Evolutionary conservation across 1,284 basidiomycete genomes (phyloP).

Genomic region (Vanrija sp.): DNA sequence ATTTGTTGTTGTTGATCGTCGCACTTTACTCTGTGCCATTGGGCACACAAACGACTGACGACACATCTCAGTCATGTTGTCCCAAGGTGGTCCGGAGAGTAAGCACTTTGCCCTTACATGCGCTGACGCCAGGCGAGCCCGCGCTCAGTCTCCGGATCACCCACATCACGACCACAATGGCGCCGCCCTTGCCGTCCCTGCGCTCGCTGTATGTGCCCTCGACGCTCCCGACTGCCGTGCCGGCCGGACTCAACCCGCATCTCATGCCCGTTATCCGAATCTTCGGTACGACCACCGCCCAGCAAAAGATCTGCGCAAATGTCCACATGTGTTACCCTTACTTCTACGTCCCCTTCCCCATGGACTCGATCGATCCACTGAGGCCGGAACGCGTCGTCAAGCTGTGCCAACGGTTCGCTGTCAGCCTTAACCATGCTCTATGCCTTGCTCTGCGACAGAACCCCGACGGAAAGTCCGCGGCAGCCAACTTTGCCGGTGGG

Average conservation of each 20-base stretch:
- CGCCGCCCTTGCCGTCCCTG: conserved; percentile 35
- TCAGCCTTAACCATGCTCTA: conserved; percentile 46
- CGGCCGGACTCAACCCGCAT: conserved; percentile 51
- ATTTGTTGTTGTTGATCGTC: not conserved
- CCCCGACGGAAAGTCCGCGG: conserved; percentile 24
- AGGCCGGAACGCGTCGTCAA: conserved; percentile 47
- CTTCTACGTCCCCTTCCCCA: conserved; percentile 56
- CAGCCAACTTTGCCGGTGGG: conserved; percentile 32
- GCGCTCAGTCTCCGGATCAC: conserved; percentile 48
- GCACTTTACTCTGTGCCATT: too few species aligned
- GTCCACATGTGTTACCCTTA: conserved; percentile 69
- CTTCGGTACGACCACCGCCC: conserved; percentile 75
- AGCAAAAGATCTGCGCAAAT: conserved; percentile 78
- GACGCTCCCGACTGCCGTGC: conserved; percentile 57
- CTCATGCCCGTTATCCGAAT: conserved; percentile 77
- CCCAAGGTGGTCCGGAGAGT: conserved; percentile 23
- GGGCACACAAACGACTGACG: not conserved
- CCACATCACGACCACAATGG: conserved; percentile 48
- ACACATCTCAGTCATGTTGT: conserved; percentile 4
- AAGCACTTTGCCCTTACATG: not conserved
- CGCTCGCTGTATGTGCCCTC: conserved; percentile 44
- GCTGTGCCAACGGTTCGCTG: conserved; percentile 44
- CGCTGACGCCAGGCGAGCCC: conserved; percentile 21
- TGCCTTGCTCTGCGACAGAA: conserved; percentile 47
- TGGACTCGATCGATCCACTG: conserved; percentile 42